phyloP scores from a whole-genome alignment of 768 basidiomycete genomes.

The Cytidiella melzeri region DNA sequence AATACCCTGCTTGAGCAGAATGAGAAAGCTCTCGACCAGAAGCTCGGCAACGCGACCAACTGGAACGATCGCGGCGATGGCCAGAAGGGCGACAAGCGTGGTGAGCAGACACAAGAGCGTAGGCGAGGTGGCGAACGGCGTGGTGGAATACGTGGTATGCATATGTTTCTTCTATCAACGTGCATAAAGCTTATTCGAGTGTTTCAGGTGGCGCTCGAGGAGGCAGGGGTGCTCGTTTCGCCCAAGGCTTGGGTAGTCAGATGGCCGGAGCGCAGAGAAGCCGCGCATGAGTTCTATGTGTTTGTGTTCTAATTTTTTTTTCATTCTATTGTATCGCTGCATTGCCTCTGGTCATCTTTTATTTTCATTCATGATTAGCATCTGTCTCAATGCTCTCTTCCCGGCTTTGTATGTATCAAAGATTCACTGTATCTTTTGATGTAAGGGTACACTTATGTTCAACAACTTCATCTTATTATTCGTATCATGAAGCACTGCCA shows the following conservation, averaged over 20 bases:
- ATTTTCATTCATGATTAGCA: not conserved
- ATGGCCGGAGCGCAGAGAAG: conserved; percentile 43
- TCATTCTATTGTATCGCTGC: not conserved
- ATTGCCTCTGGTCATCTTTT: not conserved
- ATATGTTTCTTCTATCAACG: not conserved
- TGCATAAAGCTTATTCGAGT: conserved; percentile 2
- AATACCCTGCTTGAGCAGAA: conserved; percentile 84
- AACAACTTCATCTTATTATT: not conserved
- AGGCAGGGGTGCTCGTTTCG: conserved; percentile 75
- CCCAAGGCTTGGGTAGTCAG: conserved; percentile 78
- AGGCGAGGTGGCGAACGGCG: conserved; percentile 69
- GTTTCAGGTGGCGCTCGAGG: conserved; percentile 49
- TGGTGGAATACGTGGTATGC: conserved; percentile 53
- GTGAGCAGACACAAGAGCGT: conserved; percentile 74
- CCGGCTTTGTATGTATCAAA: not conserved
- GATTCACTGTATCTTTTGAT: not conserved
- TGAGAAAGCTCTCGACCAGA: conserved; percentile 82
- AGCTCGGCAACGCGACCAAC: conserved; percentile 60
- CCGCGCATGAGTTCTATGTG: conserved; percentile 13
- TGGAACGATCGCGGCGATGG: conserved; percentile 70
- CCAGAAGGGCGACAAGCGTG: conserved; percentile 69
- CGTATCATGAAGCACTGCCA: not conserved
- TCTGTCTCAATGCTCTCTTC: too few species aligned
- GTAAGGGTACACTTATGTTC: not conserved
- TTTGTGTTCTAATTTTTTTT: too few species aligned